Percentiles rank a stretch among this genome's conserved stretches.
phyloP scores from a whole-genome alignment of 2,329 filamentous ascomycete genomes.

The Talaromyces funiculosus region DNA sequence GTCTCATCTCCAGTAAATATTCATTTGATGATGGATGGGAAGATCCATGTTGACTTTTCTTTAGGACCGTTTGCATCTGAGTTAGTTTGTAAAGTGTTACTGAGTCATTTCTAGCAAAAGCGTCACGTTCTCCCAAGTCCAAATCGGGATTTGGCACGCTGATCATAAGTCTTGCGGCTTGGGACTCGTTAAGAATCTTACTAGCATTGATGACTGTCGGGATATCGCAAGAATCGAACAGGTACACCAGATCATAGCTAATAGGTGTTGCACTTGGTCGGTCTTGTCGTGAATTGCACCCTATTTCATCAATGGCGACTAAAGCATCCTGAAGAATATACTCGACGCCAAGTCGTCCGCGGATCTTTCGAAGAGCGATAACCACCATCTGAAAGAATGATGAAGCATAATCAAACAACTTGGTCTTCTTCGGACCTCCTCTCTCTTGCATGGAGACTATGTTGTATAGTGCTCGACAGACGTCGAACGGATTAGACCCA shows the following conservation, averaged over 20 bases:
- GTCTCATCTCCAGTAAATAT: slow-evolving; percentile 6
- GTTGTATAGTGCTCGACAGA: slow-evolving; percentile 2
- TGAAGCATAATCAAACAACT: slow-evolving; percentile 11
- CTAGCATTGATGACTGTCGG: slow-evolving; percentile 1
- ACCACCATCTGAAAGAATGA: slow-evolving; percentile 14
- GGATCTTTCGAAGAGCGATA: slow-evolving; percentile 10
- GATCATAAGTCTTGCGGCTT: slow-evolving; percentile 6
- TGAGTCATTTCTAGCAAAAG: not conserved
- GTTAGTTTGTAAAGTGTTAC: slow-evolving; percentile 7
- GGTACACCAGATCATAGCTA: slow-evolving; percentile 12
- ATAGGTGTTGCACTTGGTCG: not conserved
- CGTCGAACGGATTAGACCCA: slow-evolving; percentile 6
- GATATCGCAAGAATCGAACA: slow-evolving; percentile 2
- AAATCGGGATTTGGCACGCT: not conserved
- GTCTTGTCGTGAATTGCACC: not conserved
- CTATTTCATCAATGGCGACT: slow-evolving; percentile 6
- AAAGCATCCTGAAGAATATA: slow-evolving; percentile 1
- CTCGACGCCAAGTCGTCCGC: slow-evolving; percentile 9
- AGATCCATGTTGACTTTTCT: not conserved
- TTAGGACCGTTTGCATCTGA: slow-evolving; percentile 1
- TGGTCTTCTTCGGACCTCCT: slow-evolving; percentile 11
- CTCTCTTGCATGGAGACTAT: slow-evolving; percentile 12
- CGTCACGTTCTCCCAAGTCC: not conserved
- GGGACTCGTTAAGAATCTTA: slow-evolving; percentile 6
- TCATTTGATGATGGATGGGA: not conserved